Evolutionary conservation across 106 monocot species (phyloP).

Genomic region (Dendrobium catenatum): DNA sequence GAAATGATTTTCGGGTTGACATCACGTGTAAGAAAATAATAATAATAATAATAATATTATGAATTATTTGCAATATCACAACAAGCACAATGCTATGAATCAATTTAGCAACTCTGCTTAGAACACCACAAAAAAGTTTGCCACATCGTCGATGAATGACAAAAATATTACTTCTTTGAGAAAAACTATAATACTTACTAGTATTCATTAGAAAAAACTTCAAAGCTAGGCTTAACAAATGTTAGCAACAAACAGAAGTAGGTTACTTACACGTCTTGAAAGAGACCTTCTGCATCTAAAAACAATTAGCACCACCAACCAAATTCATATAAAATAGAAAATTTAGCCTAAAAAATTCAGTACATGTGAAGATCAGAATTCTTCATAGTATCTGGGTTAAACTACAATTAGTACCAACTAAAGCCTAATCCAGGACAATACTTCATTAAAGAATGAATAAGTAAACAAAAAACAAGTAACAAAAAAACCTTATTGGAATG

Average conservation of each 20-base stretch:
- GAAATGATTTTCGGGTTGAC: neutral
- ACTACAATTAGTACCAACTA: neutral
- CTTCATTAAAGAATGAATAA: neutral
- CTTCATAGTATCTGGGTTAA: neutral
- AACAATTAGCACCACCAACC: neutral
- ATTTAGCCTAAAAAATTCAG: neutral
- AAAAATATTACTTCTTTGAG: neutral
- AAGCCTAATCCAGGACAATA: neutral
- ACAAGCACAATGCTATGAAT: neutral
- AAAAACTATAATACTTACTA: neutral
- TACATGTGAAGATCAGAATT: neutral
- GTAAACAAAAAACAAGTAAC: neutral
- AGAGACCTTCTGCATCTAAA: neutral
- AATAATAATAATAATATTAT: neutral
- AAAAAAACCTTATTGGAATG: neutral
- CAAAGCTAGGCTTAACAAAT: neutral
- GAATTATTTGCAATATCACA: neutral
- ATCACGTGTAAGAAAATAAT: no score
- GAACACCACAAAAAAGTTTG: neutral
- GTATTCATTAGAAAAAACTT: no score
- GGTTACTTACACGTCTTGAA: neutral
- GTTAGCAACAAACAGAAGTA: neutral
- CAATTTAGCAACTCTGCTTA: neutral
- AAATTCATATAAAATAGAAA: neutral
- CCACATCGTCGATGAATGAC: neutral